These are phyloP conservation scores for Entamoeba histolytica DNA, from an alignment of 208 protist species.

Conservation along the genomic window DNA sequence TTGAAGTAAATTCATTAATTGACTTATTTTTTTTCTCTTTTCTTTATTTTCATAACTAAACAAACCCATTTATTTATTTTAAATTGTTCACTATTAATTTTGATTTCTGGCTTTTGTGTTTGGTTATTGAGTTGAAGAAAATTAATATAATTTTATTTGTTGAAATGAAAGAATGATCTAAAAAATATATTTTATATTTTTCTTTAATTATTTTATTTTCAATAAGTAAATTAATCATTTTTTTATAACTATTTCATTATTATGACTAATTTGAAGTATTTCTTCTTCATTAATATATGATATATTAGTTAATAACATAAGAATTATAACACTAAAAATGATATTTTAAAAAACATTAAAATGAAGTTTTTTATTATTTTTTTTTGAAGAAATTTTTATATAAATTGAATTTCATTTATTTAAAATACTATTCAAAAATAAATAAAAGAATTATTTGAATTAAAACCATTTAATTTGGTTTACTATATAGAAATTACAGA, in stretches of 20 bases:
- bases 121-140: not conserved
- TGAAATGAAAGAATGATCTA: not conserved
- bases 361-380: not conserved
- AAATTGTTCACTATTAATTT: not conserved
- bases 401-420: too few species aligned
- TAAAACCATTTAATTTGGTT: not conserved
- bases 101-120: not conserved
- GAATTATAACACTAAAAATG: not conserved
- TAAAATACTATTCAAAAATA: not conserved
- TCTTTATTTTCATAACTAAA: not conserved
- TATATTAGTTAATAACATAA: not conserved
- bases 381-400: too few species aligned
- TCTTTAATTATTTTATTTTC: not conserved
- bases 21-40: not conserved
- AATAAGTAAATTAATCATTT: not conserved
- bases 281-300: not conserved
- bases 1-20: not conserved
- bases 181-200: not conserved
- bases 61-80: not conserved
- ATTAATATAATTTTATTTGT: not conserved
- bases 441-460: not conserved
- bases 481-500: not conserved
- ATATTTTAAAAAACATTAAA: not conserved
- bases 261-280: not conserved
- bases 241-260: not conserved